A percentile compares a stretch with the other conserved stretches of the same genome.
phyloP scores from a whole-genome alignment of 2,329 filamentous ascomycete genomes.

The Colletotrichum zoysiae region DNA sequence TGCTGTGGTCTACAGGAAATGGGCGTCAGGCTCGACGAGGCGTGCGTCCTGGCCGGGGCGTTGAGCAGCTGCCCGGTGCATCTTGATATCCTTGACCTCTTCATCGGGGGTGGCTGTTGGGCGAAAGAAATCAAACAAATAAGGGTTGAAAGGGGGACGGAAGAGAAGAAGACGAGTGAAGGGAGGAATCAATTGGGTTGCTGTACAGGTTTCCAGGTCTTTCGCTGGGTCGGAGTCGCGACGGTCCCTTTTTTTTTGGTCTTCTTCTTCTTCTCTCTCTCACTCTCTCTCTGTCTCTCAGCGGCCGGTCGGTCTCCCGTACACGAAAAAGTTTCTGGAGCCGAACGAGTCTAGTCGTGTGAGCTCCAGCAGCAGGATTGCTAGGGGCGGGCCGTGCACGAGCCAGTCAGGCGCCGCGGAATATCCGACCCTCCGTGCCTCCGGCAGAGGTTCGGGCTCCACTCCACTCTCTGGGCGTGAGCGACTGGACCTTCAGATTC shows the following conservation, averaged over 20 bases:
- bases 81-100: constrained; percentile 57
- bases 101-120: constrained; percentile 50
- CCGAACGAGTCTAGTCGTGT: constrained; percentile 48
- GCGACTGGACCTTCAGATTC: constrained; percentile 32
- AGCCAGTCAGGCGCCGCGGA: constrained; percentile 24
- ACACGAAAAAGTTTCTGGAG: constrained; percentile 54
- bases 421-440: constrained; percentile 32
- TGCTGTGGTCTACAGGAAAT: constrained; percentile 41
- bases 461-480: constrained; percentile 27
- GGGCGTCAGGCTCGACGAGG: constrained; percentile 37
- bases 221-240: constrained; percentile 48
- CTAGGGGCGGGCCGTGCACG: constrained; percentile 34
- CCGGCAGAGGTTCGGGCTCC: constrained; percentile 27
- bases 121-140: neutral
- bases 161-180: constrained; percentile 17
- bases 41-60: constrained; percentile 46
- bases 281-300: constrained; percentile 20
- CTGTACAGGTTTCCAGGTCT: constrained; percentile 45
- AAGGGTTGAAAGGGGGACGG: neutral
- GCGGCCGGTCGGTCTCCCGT: constrained; percentile 37
- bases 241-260: constrained; percentile 21
- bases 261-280: neutral
- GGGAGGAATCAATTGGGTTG: constrained; percentile 25
- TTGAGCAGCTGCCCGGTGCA: constrained; percentile 57
- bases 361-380: constrained; percentile 44